Percentiles rank a stretch among this genome's conserved stretches.
These are phyloP conservation scores for Cercospora sesami DNA, from an alignment of 2,329 filamentous ascomycete species.

Conservation along the genomic window DNA sequence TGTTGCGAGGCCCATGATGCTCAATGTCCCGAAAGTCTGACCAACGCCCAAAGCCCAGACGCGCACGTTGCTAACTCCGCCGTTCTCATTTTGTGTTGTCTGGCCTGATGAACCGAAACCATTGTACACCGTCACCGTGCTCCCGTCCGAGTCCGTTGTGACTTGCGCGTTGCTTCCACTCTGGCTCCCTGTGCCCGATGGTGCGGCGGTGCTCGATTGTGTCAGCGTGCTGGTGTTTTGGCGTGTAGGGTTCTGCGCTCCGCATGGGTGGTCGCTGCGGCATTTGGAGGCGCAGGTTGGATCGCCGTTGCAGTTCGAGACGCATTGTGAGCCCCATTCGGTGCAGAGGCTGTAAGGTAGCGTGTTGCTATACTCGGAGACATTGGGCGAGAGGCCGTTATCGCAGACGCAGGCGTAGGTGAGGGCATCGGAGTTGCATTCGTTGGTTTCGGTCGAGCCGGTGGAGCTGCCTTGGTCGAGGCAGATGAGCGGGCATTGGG, in stretches of 20 bases:
- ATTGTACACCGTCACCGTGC: constrained; percentile 43
- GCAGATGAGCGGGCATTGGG: constrained; percentile 72
- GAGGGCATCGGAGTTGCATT: constrained; percentile 66
- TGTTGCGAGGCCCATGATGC: constrained; percentile 57
- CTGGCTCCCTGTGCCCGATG: constrained; percentile 24
- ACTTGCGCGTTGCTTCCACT: constrained; percentile 40
- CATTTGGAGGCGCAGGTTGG: constrained; percentile 62
- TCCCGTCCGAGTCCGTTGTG: constrained; percentile 36
- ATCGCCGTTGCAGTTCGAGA: constrained; percentile 56
- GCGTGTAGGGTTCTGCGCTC: constrained; percentile 63
- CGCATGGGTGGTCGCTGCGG: constrained; percentile 68
- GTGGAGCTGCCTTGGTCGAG: constrained; percentile 55
- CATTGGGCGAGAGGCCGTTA: constrained; percentile 66
- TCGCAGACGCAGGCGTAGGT: constrained; percentile 72
- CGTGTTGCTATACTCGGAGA: constrained; percentile 74
- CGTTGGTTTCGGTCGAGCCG: constrained; percentile 58
- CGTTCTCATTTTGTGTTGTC: constrained; percentile 31
- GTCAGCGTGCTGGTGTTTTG: constrained; percentile 58
- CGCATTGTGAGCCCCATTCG: constrained; percentile 65
- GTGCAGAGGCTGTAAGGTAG: constrained; percentile 76
- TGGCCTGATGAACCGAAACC: constrained; percentile 43
- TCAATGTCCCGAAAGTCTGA: constrained; percentile 57
- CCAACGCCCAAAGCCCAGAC: constrained; percentile 53
- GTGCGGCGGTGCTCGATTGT: constrained; percentile 42
- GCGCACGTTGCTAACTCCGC: constrained; percentile 25